Conservation (phyloP, 306 rosid species). For the Begonia loranthoides region DNA sequence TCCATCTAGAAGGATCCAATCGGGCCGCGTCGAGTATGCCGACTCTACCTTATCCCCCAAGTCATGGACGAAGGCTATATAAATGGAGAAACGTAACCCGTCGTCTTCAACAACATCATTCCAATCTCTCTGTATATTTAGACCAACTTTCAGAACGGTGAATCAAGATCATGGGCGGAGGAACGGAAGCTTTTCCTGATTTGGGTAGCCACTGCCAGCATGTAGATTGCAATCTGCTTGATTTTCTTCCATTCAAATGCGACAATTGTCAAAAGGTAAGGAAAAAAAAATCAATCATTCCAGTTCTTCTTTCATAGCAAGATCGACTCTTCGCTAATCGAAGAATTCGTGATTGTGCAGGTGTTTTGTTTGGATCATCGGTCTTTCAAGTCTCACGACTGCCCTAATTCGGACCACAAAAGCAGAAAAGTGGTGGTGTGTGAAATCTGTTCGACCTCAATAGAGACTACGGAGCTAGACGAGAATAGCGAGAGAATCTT, state of each 20-base stretch:
- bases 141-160: too few species aligned
- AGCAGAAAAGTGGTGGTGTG: constrained; percentile 80
- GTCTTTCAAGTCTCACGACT: constrained; percentile 52
- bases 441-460: constrained; percentile 50
- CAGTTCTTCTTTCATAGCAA: not conserved
- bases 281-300: not conserved
- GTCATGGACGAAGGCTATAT: too few species aligned
- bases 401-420: constrained; percentile 55
- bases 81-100: too few species aligned
- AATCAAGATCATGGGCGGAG: constrained; percentile 40
- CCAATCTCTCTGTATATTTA: too few species aligned
- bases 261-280: constrained; percentile 49
- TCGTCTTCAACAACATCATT: too few species aligned
- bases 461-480: constrained; percentile 44
- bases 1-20: too few species aligned
- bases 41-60: too few species aligned
- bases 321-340: not conserved
- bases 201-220: constrained; percentile 75
- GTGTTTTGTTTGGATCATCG: constrained; percentile 78
- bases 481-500: constrained; percentile 30
- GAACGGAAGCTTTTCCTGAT: constrained; percentile 90
- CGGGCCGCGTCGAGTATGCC: too few species aligned
- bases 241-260: constrained; percentile 84
- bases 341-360: constrained; percentile 11
- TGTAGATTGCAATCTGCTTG: constrained; percentile 58